Evolutionary conservation across 805 yeast species (phyloP).

Genomic region (Saccharomycopsis lassenensis): DNA sequence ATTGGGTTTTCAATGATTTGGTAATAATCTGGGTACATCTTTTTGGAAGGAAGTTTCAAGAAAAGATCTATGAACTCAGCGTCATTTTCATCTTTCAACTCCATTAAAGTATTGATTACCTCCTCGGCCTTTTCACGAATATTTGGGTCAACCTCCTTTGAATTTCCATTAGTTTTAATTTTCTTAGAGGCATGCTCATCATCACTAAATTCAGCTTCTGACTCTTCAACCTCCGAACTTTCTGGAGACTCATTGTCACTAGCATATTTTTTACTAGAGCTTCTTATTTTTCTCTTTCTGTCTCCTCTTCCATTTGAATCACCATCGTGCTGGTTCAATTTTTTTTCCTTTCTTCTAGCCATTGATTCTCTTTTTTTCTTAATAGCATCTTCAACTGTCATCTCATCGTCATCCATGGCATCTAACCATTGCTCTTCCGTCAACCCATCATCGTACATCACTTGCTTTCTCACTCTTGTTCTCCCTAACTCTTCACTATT

Average conservation of each 20-base stretch:
- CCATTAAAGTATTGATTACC: slow-evolving; percentile 34
- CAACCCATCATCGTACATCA: slow-evolving; percentile 53
- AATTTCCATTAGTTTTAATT: too few species aligned
- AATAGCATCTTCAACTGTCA: slow-evolving; percentile 46
- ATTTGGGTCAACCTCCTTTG: too few species aligned
- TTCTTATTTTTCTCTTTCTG: slow-evolving; percentile 18
- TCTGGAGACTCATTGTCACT: slow-evolving; percentile 17
- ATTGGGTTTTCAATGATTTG: slow-evolving; percentile 49
- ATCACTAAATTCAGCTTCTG: slow-evolving; percentile 19
- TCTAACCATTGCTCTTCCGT: slow-evolving; percentile 73
- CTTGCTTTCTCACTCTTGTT: slow-evolving; percentile 52
- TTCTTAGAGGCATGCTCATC: too few species aligned
- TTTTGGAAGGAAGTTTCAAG: slow-evolving; percentile 58
- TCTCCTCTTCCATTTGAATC: slow-evolving; percentile 14
- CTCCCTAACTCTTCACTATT: slow-evolving; percentile 37
- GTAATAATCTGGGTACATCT: slow-evolving; percentile 80
- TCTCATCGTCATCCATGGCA: slow-evolving; percentile 64
- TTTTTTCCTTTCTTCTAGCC: slow-evolving; percentile 30
- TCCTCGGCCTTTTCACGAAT: slow-evolving; percentile 20
- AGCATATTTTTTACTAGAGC: slow-evolving; percentile 19
- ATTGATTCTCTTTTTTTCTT: slow-evolving; percentile 36
- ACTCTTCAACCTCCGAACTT: slow-evolving; percentile 7
- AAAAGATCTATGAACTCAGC: slow-evolving; percentile 42
- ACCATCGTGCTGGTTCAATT: slow-evolving; percentile 4
- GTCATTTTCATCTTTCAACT: slow-evolving; percentile 35